Base-by-base conservation (phyloP, 352 stramenopile species). In the Globisporangium solare region DNA sequence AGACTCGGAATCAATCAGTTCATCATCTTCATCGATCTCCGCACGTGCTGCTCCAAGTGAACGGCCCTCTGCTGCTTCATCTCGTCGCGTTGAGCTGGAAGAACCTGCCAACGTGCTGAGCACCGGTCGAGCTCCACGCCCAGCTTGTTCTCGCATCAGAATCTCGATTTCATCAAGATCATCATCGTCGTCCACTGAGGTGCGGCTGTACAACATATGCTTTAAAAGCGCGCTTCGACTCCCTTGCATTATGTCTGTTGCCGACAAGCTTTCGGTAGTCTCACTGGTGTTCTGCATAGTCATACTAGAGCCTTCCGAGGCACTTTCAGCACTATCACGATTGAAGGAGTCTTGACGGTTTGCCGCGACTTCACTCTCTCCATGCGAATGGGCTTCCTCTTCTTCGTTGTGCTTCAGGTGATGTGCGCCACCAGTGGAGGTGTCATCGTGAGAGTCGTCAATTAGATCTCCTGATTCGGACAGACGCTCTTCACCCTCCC, bases 91-190 rank as follows among this genome's bases (percentile, higher is more conserved):
- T 27, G 24, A 5, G 24, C 24, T 27, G 24, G 5, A 27, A 27
- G 24, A 27, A 27, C 24, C 24, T 27, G 24, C 2, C 24, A 27
- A 27, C 24, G 24, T 5, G 24, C 24, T 27, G 24, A 27, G 24
- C 24, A 27, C 24, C 24, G 24, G 24, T 27, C 24, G 24, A 27
- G 24, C 24, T 27, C 24, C 5, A 27, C 24, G 24, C 5, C 27
- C 47, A 4, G 49, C 46, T 37, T 47, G 57, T 17, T 61, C 52
- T 41, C n/a, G 20, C 51, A 59, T 48, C 12, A 61, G 52, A 15
- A 46, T 50, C 22, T 54, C 56, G 39, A 53, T 31, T 49, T 68
- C 27, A 24, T 56, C 51, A 5, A 52, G 20, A 41, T 39, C 50
- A 27, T 61, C 45, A 24, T 66, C 47, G 6, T 55, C 46, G 4